Percentiles rank a stretch among this genome's conserved stretches.
Conservation (phyloP, 768 basidiomycete genomes). For the Epithele typhae region DNA sequence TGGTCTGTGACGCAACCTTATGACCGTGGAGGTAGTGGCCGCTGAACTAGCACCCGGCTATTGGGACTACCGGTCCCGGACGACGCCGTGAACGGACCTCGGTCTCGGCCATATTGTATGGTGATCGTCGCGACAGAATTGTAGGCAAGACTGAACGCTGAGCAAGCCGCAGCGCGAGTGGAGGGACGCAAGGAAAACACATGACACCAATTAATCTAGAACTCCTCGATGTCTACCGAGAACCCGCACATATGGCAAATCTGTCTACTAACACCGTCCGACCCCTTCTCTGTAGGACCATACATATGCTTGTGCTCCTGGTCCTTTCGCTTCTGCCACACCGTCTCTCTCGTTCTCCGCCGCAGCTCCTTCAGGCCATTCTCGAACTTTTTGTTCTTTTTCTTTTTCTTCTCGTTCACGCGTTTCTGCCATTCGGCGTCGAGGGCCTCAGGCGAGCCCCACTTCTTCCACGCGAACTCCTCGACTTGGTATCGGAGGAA, state of each 20-base stretch:
- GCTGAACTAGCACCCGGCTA: too few relatives aligned
- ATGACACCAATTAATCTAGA: too few relatives aligned
- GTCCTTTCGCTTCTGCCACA: conserved; percentile 85
- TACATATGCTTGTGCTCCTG: conserved; percentile 87
- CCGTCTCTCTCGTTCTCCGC: conserved; percentile 79
- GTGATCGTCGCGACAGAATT: too few relatives aligned
- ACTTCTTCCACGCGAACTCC: conserved; percentile 96
- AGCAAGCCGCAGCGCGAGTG: too few relatives aligned
- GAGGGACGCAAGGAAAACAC: too few relatives aligned
- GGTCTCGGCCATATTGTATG: too few relatives aligned
- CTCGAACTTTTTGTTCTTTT: conserved; percentile 94
- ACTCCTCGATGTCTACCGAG: conserved; percentile 82
- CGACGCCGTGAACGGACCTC: too few relatives aligned
- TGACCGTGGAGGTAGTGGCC: too few relatives aligned
- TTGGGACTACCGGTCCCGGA: too few relatives aligned
- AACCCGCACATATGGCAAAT: conserved; percentile 90
- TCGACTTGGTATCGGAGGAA: conserved; percentile 93
- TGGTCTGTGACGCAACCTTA: too few relatives aligned
- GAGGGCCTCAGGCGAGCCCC: conserved; percentile 90
- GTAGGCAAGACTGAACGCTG: too few relatives aligned
- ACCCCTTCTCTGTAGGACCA: conserved; percentile 49
- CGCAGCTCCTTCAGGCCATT: conserved; percentile 82
- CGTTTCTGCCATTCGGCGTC: conserved; percentile 85
- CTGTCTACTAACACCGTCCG: conserved; percentile 59
- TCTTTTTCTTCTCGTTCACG: conserved; percentile 77